These are phyloP conservation scores for Aspergillus alliaceus DNA, from an alignment of 2,329 filamentous ascomycete species.

Conservation along the genomic window DNA sequence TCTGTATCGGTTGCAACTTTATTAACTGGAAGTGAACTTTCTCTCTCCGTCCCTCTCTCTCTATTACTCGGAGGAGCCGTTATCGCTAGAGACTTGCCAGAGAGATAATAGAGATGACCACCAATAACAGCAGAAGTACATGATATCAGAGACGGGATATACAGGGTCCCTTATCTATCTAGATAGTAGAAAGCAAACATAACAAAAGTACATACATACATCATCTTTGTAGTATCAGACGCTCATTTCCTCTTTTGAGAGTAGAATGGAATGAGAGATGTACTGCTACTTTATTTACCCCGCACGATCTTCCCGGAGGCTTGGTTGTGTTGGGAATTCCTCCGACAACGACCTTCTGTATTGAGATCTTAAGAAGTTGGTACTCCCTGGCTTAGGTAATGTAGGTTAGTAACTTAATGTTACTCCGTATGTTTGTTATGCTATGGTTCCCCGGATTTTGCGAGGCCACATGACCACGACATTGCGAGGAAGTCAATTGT, in stretches of 20 bases:
- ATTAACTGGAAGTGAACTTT: neutral
- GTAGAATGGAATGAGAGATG: neutral
- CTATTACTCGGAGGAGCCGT: neutral
- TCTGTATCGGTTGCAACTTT: neutral
- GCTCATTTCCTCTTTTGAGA: neutral
- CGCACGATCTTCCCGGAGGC: slow-evolving; percentile 1
- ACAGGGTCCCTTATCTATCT: neutral
- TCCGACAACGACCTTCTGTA: neutral
- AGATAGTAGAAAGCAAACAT: neutral
- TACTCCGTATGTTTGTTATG: too few species aligned
- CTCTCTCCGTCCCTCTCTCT: neutral
- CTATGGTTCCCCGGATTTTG: neutral
- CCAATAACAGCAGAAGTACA: neutral
- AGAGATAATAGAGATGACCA: neutral
- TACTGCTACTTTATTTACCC: neutral
- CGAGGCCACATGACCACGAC: neutral
- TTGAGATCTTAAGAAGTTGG: too few species aligned
- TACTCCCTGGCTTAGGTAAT: too few species aligned
- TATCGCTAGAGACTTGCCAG: neutral
- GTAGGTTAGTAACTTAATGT: too few species aligned
- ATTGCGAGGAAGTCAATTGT: neutral
- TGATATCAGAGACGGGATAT: neutral
- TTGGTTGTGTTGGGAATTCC: neutral
- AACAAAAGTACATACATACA: neutral
- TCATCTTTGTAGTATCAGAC: too few species aligned